Evolutionary conservation across 306 rosid species (phyloP), one percentile per base, ranked within the genome.

Genomic region (Cicer arietinum): DNA sequence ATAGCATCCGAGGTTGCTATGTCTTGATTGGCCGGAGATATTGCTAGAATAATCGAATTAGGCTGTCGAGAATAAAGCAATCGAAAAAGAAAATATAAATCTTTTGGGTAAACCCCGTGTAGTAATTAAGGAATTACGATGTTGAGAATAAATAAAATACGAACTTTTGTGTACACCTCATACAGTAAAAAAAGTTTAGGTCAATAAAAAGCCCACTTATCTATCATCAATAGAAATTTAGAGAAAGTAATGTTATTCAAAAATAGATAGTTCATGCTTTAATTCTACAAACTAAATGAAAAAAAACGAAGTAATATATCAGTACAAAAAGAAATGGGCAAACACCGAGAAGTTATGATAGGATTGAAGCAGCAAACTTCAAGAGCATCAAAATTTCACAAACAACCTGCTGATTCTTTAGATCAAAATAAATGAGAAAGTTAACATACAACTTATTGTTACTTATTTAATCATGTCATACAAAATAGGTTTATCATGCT

Each of bases 1-100:
- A 92, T 92, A 47, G 98, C 98, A 90, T 92, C 98, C 13, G 98
- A 92, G 0, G 98, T 92, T 11, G 98, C 98, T 64, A 92, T 90
- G 78, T 90, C 98, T 81, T 92, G 98, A 75, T 92, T 92, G 74
- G 98, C 98, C 0, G 98, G 98, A 67, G 98, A 90, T 64, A 92
- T 90, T 52, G 98, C 98, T 45, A 92, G 84, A 70, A 92, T 92
- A 73, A 92, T 77, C 76, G 86, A 84, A 84, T 92, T 92, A 57
- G 98, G 98, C 98, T 92, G 84, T 79, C 62, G 43, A 76, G 50
- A 65, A 62, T 46, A 71, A 45, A 76, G 58, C 58, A 63, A 10
- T 44, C 48, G 56, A 66, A 57, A 62, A 50, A 37, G n/a, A 10
- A 30, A 81, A 63, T 44, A n/a, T 66, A 8, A n/a, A 81, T 16